Conservation (phyloP, 169 alveolate genomes). For the Eimeria acervulina region DNA sequence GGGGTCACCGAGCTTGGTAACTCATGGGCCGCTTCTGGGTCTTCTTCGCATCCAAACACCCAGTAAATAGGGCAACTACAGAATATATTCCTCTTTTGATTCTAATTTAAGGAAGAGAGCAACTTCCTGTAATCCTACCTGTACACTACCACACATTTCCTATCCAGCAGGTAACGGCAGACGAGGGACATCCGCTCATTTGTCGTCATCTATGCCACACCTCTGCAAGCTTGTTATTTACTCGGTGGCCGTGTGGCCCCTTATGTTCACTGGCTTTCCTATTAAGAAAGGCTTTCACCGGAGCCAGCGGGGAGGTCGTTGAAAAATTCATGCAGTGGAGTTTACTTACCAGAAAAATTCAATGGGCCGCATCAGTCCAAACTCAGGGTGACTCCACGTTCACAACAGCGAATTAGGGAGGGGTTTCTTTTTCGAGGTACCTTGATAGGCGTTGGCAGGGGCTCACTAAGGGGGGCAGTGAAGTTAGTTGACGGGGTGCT, state of each 20-base stretch:
- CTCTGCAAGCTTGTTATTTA: background rate
- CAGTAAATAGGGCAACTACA: background rate
- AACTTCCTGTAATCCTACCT: background rate
- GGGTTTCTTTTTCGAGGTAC: background rate
- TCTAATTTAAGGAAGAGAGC: background rate
- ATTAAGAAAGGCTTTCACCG: background rate
- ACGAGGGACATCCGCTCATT: background rate
- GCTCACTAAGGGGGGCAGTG: background rate
- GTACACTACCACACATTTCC: background rate
- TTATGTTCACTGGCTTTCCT: background rate
- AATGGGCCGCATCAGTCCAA: background rate
- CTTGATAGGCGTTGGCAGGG: background rate
- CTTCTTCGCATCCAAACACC: background rate
- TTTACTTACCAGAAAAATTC: background rate
- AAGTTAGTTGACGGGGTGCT: background rate
- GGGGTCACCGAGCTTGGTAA: slow-evolving; percentile 30
- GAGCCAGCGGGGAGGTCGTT: background rate
- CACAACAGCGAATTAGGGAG: background rate
- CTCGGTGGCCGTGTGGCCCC: background rate
- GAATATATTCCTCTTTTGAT: background rate
- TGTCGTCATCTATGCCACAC: background rate
- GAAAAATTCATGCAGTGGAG: background rate
- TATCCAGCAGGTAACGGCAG: background rate
- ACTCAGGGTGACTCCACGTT: background rate
- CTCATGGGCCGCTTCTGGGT: background rate